Evolutionary conservation across 2,329 filamentous ascomycete species (phyloP).

Genomic region (Cladosporium halotolerans): DNA sequence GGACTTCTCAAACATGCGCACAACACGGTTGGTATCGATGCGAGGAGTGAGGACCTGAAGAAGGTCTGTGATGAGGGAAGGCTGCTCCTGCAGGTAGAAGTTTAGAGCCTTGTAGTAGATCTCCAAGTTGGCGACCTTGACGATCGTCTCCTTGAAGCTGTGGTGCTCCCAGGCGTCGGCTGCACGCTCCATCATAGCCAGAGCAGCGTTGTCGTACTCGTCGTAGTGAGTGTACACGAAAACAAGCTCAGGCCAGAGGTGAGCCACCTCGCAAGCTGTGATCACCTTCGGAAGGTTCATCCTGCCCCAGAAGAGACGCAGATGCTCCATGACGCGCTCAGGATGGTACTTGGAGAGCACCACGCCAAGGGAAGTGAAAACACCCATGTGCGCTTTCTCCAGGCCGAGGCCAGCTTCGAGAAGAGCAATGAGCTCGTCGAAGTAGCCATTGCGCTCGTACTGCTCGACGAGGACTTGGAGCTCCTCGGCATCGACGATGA

Average conservation of each 20-base stretch:
- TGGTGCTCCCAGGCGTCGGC: conserved; percentile 99
- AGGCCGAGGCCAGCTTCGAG: conserved; percentile 92
- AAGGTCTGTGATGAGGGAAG: conserved; percentile 89
- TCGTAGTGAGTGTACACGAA: conserved; percentile 93
- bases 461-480: conserved; percentile 87
- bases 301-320: conserved; percentile 94
- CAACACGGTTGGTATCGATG: conserved; percentile 97
- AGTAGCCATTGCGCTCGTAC: conserved; percentile 95
- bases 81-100: conserved; percentile 97
- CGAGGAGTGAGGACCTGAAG: conserved; percentile 85
- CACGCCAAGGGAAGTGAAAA: conserved; percentile 92
- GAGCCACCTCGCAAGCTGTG: conserved; percentile 83
- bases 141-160: conserved; percentile 96
- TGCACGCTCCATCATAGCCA: conserved; percentile 96
- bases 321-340: conserved; percentile 94
- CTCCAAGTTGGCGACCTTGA: conserved; percentile 97
- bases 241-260: conserved; percentile 94
- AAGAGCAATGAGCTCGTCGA: conserved; percentile 91
- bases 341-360: conserved; percentile 92
- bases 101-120: conserved; percentile 97
- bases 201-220: conserved; percentile 92
- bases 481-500: conserved; percentile 96
- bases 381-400: conserved; percentile 85
- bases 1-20: conserved; percentile 97
- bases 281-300: conserved; percentile 99